Conservation (phyloP, 768 basidiomycete genomes). For the Agrocybe praecox region DNA sequence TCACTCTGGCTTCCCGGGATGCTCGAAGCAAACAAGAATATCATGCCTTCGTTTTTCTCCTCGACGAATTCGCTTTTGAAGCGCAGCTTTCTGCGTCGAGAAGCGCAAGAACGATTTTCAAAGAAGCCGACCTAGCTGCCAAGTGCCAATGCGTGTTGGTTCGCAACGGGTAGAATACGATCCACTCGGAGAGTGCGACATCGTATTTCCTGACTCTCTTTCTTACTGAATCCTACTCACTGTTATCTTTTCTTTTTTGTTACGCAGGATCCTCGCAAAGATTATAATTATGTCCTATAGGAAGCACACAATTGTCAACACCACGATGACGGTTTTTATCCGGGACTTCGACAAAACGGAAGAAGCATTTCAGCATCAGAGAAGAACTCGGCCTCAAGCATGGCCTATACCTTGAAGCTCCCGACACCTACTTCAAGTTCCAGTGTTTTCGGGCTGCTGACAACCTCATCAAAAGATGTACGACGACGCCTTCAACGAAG, state of each 20-base stretch:
- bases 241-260: not conserved
- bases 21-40: slow-evolving; percentile 10
- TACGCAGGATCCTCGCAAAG: not conserved
- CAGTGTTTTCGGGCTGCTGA: not conserved
- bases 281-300: not conserved
- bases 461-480: not conserved
- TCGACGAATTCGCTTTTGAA: slow-evolving; percentile 19
- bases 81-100: not conserved
- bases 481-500: not conserved
- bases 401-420: not conserved
- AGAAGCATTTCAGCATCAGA: not conserved
- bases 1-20: not conserved
- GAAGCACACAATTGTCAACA: not conserved
- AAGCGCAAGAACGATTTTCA: not conserved
- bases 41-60: slow-evolving; percentile 23
- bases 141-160: not conserved
- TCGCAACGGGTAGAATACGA: not conserved
- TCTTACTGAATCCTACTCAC: not conserved
- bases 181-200: not conserved
- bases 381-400: not conserved
- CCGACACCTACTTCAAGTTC: not conserved
- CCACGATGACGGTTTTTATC: not conserved
- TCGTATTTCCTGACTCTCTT: not conserved
- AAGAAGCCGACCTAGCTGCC: not conserved
- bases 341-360: not conserved